Conservation (phyloP, 2,329 filamentous ascomycete species). For the Rhinocladiella mackenziei region DNA sequence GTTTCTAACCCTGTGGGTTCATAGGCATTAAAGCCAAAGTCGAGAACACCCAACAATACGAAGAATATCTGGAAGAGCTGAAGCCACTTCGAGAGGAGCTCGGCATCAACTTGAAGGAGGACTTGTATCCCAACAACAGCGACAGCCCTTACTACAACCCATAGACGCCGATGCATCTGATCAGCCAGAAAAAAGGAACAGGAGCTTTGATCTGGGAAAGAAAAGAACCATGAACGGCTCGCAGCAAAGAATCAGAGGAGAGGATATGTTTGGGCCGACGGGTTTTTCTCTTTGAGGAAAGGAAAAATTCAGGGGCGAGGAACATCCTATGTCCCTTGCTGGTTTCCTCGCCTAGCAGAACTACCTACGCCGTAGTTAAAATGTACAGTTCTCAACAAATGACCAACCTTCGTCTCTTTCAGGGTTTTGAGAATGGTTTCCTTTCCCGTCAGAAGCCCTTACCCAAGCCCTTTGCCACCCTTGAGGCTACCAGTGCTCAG, state of each 20-base stretch:
- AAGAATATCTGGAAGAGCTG: constrained; percentile 84
- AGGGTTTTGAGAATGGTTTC: background rate
- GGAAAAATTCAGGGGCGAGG: no score
- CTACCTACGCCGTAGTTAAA: constrained; percentile 18
- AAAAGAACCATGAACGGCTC: background rate
- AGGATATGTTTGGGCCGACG: background rate
- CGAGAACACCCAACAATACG: constrained; percentile 95
- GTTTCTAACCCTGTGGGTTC: constrained; percentile 10
- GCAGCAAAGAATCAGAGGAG: background rate
- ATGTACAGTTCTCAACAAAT: constrained; percentile 12
- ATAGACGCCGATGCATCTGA: constrained; percentile 18
- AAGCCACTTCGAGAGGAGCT: constrained; percentile 91
- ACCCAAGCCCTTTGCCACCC: no score
- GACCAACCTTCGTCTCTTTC: background rate
- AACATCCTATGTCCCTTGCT: no score
- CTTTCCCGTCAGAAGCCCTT: no score
- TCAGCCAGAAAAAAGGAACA: constrained; percentile 1
- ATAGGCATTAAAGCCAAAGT: constrained; percentile 98
- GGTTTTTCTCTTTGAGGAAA: background rate
- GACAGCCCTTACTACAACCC: constrained; percentile 30
- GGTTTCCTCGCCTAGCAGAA: constrained; percentile 1
- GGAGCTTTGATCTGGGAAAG: background rate
- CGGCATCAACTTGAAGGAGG: constrained; percentile 85
- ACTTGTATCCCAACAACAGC: constrained; percentile 67
- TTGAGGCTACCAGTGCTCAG: no score